A percentile compares a stretch with the other conserved stretches of the same genome.
Conservation (phyloP, 2,329 filamentous ascomycete genomes). For the Knoxdaviesia proteae region DNA sequence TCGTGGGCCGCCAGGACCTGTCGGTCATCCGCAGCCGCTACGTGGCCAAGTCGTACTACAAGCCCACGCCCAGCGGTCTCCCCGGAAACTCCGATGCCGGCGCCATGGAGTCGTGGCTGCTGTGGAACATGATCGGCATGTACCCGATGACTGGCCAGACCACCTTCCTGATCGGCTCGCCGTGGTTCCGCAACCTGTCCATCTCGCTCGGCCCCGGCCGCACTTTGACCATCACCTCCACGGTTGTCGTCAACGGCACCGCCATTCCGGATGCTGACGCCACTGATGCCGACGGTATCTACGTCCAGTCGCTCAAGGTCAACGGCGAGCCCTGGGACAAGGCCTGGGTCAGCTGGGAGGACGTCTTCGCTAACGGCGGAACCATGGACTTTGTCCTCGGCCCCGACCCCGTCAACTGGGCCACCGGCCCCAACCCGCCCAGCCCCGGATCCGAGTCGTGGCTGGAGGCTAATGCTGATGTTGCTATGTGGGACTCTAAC, state of each 20-base stretch:
- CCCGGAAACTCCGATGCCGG: conserved; percentile 54
- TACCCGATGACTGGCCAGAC: conserved; percentile 50
- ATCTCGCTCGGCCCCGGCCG: conserved; percentile 36
- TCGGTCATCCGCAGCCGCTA: conserved; percentile 35
- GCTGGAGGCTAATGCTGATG: no score
- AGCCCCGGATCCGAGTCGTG: conserved; percentile 19
- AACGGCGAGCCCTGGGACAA: conserved; percentile 42
- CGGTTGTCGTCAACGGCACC: conserved; percentile 1
- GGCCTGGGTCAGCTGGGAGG: conserved; percentile 44
- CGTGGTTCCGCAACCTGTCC: conserved; percentile 38
- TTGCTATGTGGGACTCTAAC: no score
- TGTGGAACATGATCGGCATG: conserved; percentile 49
- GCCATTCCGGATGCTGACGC: conserved; percentile 16
- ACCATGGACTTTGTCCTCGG: conserved; percentile 46
- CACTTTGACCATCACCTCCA: conserved; percentile 30
- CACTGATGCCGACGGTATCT: conserved; percentile 21
- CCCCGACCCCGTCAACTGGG: conserved; percentile 28
- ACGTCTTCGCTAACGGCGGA: conserved; percentile 43
- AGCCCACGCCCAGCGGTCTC: conserved; percentile 30
- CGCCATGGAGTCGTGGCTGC: conserved; percentile 49
- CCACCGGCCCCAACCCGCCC: conserved; percentile 36
- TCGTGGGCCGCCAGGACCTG: conserved; percentile 38
- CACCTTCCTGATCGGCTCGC: conserved; percentile 42
- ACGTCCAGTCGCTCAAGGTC: conserved; percentile 44
- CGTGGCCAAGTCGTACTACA: conserved; percentile 39